Evolutionary conservation across 495 filamentous ascomycete species (phyloP).

Genomic region (Tuber borchii): DNA sequence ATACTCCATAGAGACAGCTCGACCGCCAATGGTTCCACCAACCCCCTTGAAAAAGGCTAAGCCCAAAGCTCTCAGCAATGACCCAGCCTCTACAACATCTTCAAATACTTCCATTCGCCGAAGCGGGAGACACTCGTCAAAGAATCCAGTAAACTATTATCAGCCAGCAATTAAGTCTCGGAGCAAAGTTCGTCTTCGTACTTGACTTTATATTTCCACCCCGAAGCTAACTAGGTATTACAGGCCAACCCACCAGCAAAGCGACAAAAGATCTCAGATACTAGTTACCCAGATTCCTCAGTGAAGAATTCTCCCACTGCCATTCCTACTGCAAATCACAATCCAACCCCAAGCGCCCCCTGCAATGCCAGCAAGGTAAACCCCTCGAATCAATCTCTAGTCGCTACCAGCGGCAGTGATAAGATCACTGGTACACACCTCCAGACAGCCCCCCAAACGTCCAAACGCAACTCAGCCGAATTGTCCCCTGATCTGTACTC

Average conservation of each 20-base stretch:
- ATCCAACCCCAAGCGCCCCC: background rate
- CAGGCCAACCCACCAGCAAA: background rate
- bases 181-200: background rate
- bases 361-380: background rate
- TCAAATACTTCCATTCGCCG: background rate
- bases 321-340: background rate
- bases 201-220: background rate
- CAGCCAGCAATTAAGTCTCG: background rate
- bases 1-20: background rate
- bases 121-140: background rate
- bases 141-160: background rate
- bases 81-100: background rate
- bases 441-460: too few relatives aligned
- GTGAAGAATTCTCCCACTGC: too few relatives aligned
- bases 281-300: background rate
- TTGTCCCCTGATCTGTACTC: background rate
- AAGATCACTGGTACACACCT: too few relatives aligned
- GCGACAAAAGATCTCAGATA: background rate
- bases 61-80: background rate
- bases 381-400: background rate
- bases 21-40: background rate
- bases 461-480: too few relatives aligned
- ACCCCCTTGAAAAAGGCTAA: background rate
- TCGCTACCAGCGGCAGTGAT: background rate
- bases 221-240: background rate